Base-by-base conservation (phyloP, 148 eudicot genomes). In the Chenopodium quinoa region DNA sequence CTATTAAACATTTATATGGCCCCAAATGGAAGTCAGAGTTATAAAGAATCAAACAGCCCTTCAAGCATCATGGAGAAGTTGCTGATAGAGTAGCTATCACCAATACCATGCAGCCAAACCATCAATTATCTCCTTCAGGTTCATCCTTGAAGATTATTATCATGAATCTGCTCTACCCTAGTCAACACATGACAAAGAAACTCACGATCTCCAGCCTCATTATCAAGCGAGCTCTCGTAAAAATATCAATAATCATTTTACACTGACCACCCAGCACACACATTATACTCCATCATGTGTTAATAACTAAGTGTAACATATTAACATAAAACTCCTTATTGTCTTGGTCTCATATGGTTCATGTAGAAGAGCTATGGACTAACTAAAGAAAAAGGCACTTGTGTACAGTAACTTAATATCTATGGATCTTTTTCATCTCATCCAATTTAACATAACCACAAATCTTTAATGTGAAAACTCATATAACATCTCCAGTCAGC, bases 341-440 rank as follows among this genome's bases (percentile, higher is more conserved):
- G 76, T 14, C 56, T 73, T 56, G 3, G 7, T 48, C 62, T 25
- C 76, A 74, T 73, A n/a, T 73, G n/a, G 29, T 73, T 73, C 75
- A 47, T 73, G 12, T 58, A 44, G 75, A 44, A 73, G 23, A 44
- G 75, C 56, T 22, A 58, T 50, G 54, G 63, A 5, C 5, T 4
- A 23, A 46, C n/a, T 11, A 22, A 73, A 11, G 27, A 27, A 22
- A 20, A 40, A n/a, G 3, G 2, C 31, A 27, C 32, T 66, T 11
- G 27, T 40, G 70, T 9, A 27, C 54, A 12, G 3, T 9, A 34
- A 66, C 29, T 25, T 11, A 9, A 66, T 66, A 27, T 6, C 12
- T 17, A 1, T 66, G 32, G 14, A n/a, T 25, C 17, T 27, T 66
- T 11, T 66, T 27, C 54, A 12, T 23, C 2, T 1, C 50, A 73